phyloP scores from a whole-genome alignment of 2,329 filamentous ascomycete species.

The Trichoderma koningiopsis region DNA sequence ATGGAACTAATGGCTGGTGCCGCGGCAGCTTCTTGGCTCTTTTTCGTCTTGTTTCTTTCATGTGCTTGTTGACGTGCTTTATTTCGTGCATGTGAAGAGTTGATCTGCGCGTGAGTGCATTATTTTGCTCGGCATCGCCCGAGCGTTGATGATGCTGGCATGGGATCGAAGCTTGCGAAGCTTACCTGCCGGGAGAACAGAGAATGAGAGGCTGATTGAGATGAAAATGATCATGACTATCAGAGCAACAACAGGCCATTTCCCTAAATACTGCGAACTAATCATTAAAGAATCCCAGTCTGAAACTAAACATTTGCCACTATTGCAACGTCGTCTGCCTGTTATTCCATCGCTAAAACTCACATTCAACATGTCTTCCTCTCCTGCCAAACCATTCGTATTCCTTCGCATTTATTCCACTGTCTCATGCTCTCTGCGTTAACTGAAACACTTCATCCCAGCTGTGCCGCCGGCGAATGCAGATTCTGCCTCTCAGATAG shows the following conservation, averaged over 20 bases:
- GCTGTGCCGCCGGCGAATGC: neutral
- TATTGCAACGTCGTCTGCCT: neutral
- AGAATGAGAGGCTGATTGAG: neutral
- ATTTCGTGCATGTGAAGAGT: neutral
- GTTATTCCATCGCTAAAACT: neutral
- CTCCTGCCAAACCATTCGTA: neutral
- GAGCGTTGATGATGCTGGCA: neutral
- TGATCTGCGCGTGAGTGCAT: neutral
- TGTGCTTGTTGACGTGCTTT: neutral
- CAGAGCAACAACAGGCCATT: neutral
- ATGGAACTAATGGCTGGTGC: neutral
- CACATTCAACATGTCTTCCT: neutral
- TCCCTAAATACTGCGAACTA: neutral
- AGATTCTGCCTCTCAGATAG: neutral
- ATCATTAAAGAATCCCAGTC: neutral
- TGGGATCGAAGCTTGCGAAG: neutral
- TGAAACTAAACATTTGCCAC: no score
- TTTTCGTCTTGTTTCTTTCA: neutral
- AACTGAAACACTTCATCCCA: neutral
- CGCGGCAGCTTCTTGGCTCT: slow-evolving; percentile 13
- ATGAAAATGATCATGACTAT: neutral
- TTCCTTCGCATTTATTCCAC: neutral
- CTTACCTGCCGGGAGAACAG: neutral
- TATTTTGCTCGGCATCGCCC: neutral
- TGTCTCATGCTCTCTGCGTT: neutral